Evolutionary conservation across 2,329 filamentous ascomycete species (phyloP).

Genomic region (Epichloe scottii): DNA sequence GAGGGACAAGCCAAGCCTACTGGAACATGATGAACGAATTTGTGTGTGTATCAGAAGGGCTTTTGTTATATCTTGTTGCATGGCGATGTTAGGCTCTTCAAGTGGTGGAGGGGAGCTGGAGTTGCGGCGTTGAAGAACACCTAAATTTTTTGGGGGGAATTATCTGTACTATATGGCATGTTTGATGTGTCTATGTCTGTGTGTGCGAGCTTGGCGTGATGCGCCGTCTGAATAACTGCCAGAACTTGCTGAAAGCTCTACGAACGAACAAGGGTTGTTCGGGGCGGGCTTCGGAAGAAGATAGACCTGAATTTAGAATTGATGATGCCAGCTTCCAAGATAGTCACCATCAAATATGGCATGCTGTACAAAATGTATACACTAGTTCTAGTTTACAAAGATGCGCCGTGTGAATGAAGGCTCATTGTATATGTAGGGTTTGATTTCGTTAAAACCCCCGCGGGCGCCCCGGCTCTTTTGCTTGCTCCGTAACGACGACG

Average conservation of each 20-base stretch:
- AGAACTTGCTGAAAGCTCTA: not conserved
- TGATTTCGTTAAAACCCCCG: not conserved
- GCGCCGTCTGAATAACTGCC: not conserved
- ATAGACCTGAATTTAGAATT: not conserved
- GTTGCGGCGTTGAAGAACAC: not conserved
- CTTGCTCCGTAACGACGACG: not conserved
- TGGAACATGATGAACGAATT: constrained; percentile 7
- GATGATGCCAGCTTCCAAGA: not conserved
- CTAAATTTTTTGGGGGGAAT: not conserved
- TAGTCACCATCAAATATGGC: not conserved
- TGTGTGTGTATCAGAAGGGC: not conserved
- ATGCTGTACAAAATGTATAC: constrained; percentile 2
- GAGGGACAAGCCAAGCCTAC: constrained; percentile 55
- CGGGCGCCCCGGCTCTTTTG: not conserved
- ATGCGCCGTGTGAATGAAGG: not conserved
- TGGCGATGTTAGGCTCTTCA: too few species aligned
- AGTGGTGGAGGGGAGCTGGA: not conserved
- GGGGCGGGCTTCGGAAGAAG: not conserved
- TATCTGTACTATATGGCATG: not conserved
- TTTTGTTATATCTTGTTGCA: too few species aligned
- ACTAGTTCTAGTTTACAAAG: constrained; percentile 1
- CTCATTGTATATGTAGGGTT: not conserved
- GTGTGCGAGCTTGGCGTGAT: not conserved
- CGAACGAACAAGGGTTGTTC: too few species aligned
- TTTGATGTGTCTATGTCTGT: not conserved